Evolutionary conservation across 331 rosid genomes (phyloP).

Genomic region (Dryas integrifolia): DNA sequence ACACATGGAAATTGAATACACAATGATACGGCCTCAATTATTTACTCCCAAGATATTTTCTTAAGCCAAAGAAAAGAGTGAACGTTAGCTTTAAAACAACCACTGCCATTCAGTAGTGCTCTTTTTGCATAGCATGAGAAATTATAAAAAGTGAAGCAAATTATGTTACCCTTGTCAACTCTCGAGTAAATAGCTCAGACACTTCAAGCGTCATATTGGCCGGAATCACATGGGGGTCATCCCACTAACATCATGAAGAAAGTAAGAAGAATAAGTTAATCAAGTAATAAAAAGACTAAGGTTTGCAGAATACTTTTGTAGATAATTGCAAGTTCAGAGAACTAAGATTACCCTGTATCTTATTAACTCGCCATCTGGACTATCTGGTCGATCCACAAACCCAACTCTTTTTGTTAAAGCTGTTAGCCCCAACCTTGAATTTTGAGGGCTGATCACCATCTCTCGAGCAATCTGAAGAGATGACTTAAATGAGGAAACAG

Average conservation of each 20-base stretch:
- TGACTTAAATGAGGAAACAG: slow-evolving; percentile 13
- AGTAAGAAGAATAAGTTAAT: slow-evolving; percentile 17
- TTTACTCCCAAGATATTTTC: not conserved
- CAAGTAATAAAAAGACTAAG: not conserved
- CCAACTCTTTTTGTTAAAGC: slow-evolving; percentile 75
- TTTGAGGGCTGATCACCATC: slow-evolving; percentile 98
- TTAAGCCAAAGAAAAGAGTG: not conserved
- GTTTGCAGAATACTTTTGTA: slow-evolving; percentile 1
- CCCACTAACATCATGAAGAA: slow-evolving; percentile 63
- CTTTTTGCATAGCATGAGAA: not conserved
- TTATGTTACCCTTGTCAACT: slow-evolving; percentile 79
- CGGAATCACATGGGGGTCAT: slow-evolving; percentile 85
- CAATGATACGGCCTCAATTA: not conserved
- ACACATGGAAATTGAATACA: not conserved
- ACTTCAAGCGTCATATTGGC: slow-evolving; percentile 77
- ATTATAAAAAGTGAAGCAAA: slow-evolving; percentile 30
- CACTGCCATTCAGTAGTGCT: not conserved
- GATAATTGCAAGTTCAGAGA: slow-evolving; percentile 18
- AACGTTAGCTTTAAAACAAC: not conserved
- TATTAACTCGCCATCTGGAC: slow-evolving; percentile 80
- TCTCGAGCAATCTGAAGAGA: slow-evolving; percentile 83
- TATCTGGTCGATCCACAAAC: slow-evolving; percentile 66
- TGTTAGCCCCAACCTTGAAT: slow-evolving; percentile 72
- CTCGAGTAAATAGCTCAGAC: slow-evolving; percentile 91
- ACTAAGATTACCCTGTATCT: slow-evolving; percentile 70